Conservation (phyloP, 768 basidiomycete species). For the Boletus speciosus region DNA sequence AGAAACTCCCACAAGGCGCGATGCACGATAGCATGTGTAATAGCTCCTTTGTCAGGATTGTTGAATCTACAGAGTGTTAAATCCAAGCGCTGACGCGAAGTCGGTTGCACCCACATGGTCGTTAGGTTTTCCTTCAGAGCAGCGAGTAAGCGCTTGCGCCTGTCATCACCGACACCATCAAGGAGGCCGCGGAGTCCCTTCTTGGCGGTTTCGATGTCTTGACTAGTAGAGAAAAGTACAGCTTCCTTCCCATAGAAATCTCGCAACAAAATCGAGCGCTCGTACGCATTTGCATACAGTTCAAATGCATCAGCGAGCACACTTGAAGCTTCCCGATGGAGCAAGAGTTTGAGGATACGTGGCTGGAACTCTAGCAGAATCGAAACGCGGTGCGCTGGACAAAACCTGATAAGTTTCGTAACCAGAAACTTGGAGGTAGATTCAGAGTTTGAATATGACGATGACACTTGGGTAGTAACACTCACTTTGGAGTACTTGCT, state of each 20-base stretch:
- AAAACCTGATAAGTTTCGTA: slow-evolving; percentile 72
- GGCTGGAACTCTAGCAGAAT: slow-evolving; percentile 81
- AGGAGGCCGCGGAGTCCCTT: slow-evolving; percentile 68
- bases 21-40: slow-evolving; percentile 86
- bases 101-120: slow-evolving; percentile 55
- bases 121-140: slow-evolving; percentile 72
- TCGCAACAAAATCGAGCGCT: slow-evolving; percentile 72
- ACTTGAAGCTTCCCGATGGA: slow-evolving; percentile 80
- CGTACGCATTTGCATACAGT: slow-evolving; percentile 80
- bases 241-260: slow-evolving; percentile 93
- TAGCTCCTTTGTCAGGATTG: slow-evolving; percentile 85
- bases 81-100: not conserved
- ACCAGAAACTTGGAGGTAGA: slow-evolving; percentile 60
- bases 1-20: slow-evolving; percentile 86
- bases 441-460: not conserved
- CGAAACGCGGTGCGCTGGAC: slow-evolving; percentile 67
- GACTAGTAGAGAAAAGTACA: slow-evolving; percentile 58
- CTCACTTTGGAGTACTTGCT: slow-evolving; percentile 88
- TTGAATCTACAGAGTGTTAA: slow-evolving; percentile 61
- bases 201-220: slow-evolving; percentile 61
- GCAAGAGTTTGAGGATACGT: slow-evolving; percentile 68
- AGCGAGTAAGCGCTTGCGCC: slow-evolving; percentile 60
- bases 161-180: slow-evolving; percentile 58
- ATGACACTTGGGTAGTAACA: not conserved
- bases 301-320: slow-evolving; percentile 89